Base-by-base conservation (phyloP, 73 alveolate genomes). In the Paramecium tetraurelia region DNA sequence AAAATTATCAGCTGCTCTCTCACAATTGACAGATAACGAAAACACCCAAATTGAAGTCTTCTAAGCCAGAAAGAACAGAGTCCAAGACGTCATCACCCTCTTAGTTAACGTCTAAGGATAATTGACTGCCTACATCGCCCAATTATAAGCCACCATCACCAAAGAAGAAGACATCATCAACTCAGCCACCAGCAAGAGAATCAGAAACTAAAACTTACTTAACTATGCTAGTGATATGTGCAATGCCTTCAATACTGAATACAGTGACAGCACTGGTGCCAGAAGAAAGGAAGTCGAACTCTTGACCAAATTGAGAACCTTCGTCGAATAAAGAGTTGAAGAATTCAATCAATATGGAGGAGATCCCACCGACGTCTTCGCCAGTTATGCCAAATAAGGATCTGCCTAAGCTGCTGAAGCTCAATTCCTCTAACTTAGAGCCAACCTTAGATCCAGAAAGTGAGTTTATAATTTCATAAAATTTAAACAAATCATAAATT, bases 161-260 rank as follows among this genome's bases (percentile, higher is more conserved):
- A 89, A 89, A 24, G 94, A 89, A 89, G 77, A 63, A 77, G 48
- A 33, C 3, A 89, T 89, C 87, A 83, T 83, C 29, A 69, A 59
- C 85, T 83, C 86, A 44, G 94, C 94, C 44, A 89, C 86, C 20
- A 63, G 89, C 76, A 89, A 89, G 94, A 89, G 84, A 83, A 41
- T 89, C 35, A 89, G 94, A 89, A 89, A 89, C 94, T 63, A 77
- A 70, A 83, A 89, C 36, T 77, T 83, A 35, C 90, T 89, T 40
- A 58, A 70, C 59, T 89, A 71, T 83, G 94, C 94, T 89, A 59
- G 53, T 46, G 94, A 89, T 48, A 89, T 89, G 94, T 89, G 94
- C 72, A 48, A 70, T 70, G 94, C 94, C 21, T 89, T 89, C 94
- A 83, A 89, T 53, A 89, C 85, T 6, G 94, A 89, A 89, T 89